These are phyloP conservation scores for Breynia disticha DNA, from an alignment of 441 rosid genomes.

Conservation along the genomic window DNA sequence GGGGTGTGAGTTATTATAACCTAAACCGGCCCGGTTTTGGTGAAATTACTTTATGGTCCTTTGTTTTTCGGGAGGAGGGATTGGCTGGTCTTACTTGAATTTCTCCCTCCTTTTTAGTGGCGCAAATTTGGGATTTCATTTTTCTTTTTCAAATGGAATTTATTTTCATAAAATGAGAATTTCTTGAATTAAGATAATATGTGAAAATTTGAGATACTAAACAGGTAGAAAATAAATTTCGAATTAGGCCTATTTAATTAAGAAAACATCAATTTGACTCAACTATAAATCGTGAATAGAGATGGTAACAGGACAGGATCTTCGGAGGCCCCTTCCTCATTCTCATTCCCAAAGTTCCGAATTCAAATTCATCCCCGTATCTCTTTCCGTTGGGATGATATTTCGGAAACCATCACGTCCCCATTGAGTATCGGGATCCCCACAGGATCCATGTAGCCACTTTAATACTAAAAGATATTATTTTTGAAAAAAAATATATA, in stretches of 20 bases:
- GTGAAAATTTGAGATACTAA: too few relatives aligned
- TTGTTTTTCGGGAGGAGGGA: too few relatives aligned
- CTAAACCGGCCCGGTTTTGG: constrained; percentile 1
- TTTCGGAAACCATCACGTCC: too few relatives aligned
- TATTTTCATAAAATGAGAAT: background rate
- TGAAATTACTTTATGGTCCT: background rate
- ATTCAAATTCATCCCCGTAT: too few relatives aligned
- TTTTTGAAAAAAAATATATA: too few relatives aligned
- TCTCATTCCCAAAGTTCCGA: background rate
- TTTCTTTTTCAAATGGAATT: background rate
- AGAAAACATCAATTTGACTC: background rate
- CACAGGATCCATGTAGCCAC: too few relatives aligned
- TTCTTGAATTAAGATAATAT: background rate
- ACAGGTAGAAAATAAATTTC: too few relatives aligned
- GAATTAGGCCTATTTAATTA: too few relatives aligned
- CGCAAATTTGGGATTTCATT: background rate
- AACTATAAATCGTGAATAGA: background rate
- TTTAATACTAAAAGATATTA: too few relatives aligned
- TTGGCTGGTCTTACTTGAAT: background rate
- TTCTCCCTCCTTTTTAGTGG: background rate
- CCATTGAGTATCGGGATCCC: too few relatives aligned
- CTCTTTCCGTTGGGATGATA: too few relatives aligned
- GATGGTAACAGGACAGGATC: background rate
- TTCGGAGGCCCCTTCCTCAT: background rate
- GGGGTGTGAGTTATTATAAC: background rate